These are phyloP conservation scores for Agrocybe pediades DNA, from an alignment of 768 basidiomycete species.

Conservation along the genomic window DNA sequence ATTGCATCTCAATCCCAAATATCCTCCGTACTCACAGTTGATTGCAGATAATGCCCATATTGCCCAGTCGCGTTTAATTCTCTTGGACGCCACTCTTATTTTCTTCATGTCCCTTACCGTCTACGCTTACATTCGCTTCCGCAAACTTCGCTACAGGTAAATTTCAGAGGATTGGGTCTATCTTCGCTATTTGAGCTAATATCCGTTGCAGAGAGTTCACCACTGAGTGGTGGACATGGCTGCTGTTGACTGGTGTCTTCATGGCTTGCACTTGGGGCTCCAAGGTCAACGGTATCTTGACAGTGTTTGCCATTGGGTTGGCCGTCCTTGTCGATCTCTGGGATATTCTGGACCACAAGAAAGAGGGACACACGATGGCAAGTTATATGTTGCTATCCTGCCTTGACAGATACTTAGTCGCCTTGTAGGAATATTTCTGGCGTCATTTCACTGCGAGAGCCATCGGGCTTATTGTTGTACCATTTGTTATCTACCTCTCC, in stretches of 20 bases:
- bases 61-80: constrained; percentile 93
- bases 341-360: constrained; percentile 86
- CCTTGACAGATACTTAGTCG: too few species aligned
- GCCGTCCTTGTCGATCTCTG: constrained; percentile 94
- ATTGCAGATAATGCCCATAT: constrained; percentile 92
- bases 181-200: constrained; percentile 8
- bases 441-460: constrained; percentile 88
- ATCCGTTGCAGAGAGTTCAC: constrained; percentile 71
- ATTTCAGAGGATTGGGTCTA: constrained; percentile 17
- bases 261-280: constrained; percentile 97
- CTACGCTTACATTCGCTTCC: constrained; percentile 91
- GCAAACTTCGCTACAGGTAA: constrained; percentile 88
- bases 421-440: constrained; percentile 80
- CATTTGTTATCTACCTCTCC: constrained; percentile 86
- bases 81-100: constrained; percentile 91
- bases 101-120: constrained; percentile 96
- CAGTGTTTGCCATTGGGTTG: constrained; percentile 84
- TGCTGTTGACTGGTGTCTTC: constrained; percentile 84
- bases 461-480: constrained; percentile 83
- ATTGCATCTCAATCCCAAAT: background rate
- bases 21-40: background rate
- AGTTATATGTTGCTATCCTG: too few species aligned
- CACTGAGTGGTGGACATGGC: constrained; percentile 93
- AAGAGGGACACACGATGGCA: constrained; percentile 77
- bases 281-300: constrained; percentile 96